A percentile compares a stretch with the other conserved stretches of the same genome.
Conservation (phyloP, 208 protist species). For the Acanthamoeba triangularis region DNA sequence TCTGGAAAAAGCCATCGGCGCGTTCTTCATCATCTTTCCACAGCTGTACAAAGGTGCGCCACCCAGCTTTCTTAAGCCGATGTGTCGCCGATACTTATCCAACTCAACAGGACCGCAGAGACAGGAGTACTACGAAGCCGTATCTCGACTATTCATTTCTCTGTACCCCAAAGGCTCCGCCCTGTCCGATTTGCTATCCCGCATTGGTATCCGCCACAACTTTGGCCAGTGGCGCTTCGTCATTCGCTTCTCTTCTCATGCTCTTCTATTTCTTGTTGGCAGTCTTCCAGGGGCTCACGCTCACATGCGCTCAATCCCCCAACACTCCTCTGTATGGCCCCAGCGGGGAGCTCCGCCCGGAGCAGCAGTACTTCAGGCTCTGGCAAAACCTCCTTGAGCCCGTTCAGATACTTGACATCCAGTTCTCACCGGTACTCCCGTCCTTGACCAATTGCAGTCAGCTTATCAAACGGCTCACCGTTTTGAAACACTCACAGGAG, state of each 20-base stretch:
- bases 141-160: constrained; percentile 61
- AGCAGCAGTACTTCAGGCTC: constrained; percentile 74
- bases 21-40: constrained; percentile 78
- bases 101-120: constrained; percentile 31
- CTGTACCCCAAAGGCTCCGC: constrained; percentile 72
- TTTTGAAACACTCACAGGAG: constrained; percentile 7
- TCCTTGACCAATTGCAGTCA: not conserved
- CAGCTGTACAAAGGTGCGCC: constrained; percentile 49
- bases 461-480: not conserved
- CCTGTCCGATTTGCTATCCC: constrained; percentile 37
- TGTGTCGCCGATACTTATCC: too few relatives aligned
- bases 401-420: constrained; percentile 16
- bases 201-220: not conserved
- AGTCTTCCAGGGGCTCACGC: constrained; percentile 72
- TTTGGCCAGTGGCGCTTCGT: not conserved
- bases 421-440: constrained; percentile 40
- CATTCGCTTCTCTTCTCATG: not conserved
- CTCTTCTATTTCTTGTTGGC: not conserved
- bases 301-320: constrained; percentile 72
- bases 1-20: constrained; percentile 74
- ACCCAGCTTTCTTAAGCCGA: too few relatives aligned
- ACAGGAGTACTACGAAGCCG: constrained; percentile 73
- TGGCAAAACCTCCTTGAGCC: constrained; percentile 67
- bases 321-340: constrained; percentile 64
- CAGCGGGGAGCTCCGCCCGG: constrained; percentile 43